Evolutionary conservation across 176 grass and related monocot genomes (phyloP).

Genomic region (Microstegium vimineum): DNA sequence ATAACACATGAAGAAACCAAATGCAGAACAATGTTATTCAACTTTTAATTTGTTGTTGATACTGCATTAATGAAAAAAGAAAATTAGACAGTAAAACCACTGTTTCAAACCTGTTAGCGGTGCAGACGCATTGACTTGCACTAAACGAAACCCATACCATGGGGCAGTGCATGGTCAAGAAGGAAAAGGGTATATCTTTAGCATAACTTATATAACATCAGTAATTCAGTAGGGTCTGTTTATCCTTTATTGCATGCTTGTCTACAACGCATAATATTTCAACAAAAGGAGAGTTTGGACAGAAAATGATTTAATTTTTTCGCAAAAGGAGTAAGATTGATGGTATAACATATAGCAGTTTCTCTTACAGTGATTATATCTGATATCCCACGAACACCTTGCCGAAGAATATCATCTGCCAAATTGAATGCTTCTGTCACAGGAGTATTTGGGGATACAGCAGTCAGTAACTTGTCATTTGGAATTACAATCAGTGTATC

Average conservation of each 20-base stretch:
- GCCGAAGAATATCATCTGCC: slow-evolving; percentile 82
- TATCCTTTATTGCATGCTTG: not conserved
- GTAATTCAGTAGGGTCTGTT: not conserved
- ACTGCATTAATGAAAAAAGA: not conserved
- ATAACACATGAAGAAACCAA: not conserved
- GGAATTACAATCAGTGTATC: slow-evolving; percentile 88
- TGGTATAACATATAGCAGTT: not conserved
- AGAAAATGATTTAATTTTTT: not conserved
- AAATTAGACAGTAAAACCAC: not conserved
- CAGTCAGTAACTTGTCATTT: slow-evolving; percentile 80
- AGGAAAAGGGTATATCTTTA: not conserved
- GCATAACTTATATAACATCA: not conserved
- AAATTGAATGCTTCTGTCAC: slow-evolving; percentile 85
- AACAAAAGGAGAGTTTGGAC: not conserved
- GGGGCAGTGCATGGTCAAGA: not conserved
- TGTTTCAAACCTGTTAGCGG: not conserved
- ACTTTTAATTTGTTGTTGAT: not conserved
- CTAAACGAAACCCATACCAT: not conserved
- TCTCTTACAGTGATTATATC: slow-evolving; percentile 75
- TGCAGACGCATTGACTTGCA: not conserved
- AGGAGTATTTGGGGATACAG: slow-evolving; percentile 80
- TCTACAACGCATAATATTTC: not conserved
- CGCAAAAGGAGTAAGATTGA: not conserved
- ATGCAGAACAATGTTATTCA: not conserved
- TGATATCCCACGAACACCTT: slow-evolving; percentile 82